phyloP scores from a whole-genome alignment of 495 filamentous ascomycete species.

The Cercophora sp. region DNA sequence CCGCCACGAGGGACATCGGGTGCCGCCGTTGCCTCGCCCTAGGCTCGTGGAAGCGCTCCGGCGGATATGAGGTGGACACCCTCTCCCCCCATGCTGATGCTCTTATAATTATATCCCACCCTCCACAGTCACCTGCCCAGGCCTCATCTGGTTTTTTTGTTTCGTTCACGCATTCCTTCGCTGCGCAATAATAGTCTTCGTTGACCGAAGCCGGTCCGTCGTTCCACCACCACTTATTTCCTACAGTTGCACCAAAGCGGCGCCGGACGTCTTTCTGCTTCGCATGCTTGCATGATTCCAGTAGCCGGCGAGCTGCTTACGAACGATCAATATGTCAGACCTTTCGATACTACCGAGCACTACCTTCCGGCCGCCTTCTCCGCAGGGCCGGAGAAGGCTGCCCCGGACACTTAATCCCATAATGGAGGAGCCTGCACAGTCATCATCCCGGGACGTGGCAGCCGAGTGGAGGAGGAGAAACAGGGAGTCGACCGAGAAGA shows the following conservation, averaged over 20 bases:
- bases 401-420: conserved; percentile 75
- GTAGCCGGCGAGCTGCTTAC: conserved; percentile 17
- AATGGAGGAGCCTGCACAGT: conserved; percentile 62
- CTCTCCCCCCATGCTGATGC: conserved; percentile 14
- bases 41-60: conserved; percentile 29
- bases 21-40: conserved; percentile 12
- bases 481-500: conserved; percentile 46
- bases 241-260: conserved; percentile 29
- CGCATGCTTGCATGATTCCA: conserved; percentile 17
- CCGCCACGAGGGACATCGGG: conserved; percentile 8
- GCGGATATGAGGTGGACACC: conserved; percentile 16
- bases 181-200: conserved; percentile 38
- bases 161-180: conserved; percentile 27
- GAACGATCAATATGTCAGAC: conserved; percentile 49
- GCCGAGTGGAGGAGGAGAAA: conserved; percentile 30
- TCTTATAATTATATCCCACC: conserved; percentile 29
- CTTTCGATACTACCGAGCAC: conserved; percentile 54
- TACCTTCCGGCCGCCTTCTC: conserved; percentile 58
- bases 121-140: conserved; percentile 21
- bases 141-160: conserved; percentile 25
- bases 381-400: conserved; percentile 63
- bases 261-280: conserved; percentile 41
- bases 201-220: conserved; percentile 49
- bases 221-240: conserved; percentile 26
- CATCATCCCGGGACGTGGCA: conserved; percentile 11